These are phyloP conservation scores for Wickerhamiella kazuoi DNA, from an alignment of 805 yeast species.

Conservation along the genomic window DNA sequence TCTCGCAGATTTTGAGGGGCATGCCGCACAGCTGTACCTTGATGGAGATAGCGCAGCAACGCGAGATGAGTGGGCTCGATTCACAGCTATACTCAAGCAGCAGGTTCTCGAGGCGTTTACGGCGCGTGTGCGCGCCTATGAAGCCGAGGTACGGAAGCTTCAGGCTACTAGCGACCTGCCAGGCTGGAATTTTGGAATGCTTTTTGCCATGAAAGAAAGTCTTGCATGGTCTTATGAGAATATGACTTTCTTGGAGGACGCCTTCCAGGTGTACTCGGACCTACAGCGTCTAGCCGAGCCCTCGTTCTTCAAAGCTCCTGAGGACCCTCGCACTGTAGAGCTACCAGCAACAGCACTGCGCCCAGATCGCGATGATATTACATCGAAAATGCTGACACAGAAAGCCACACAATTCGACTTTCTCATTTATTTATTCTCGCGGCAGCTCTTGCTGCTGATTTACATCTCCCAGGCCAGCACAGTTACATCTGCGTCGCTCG, in stretches of 20 bases:
- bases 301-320: slow-evolving; percentile 7
- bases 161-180: slow-evolving; percentile 20
- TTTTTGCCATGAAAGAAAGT: slow-evolving; percentile 30
- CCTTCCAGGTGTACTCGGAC: slow-evolving; percentile 34
- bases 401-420: slow-evolving; percentile 25
- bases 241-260: slow-evolving; percentile 42
- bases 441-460: slow-evolving; percentile 21
- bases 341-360: slow-evolving; percentile 3
- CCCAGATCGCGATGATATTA: slow-evolving; percentile 10
- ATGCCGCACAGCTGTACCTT: slow-evolving; percentile 11
- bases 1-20: slow-evolving; percentile 18
- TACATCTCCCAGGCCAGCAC: slow-evolving; percentile 16
- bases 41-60: slow-evolving; percentile 5
- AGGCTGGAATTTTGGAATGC: slow-evolving; percentile 30
- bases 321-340: background rate
- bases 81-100: slow-evolving; percentile 29
- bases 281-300: slow-evolving; percentile 23
- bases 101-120: slow-evolving; percentile 38
- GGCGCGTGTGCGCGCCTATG: slow-evolving; percentile 27
- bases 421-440: slow-evolving; percentile 21
- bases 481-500: slow-evolving; percentile 13
- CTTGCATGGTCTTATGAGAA: slow-evolving; percentile 36
- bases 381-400: slow-evolving; percentile 21
- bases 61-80: slow-evolving; percentile 33
- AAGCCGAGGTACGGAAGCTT: slow-evolving; percentile 25